Base-by-base conservation (phyloP, 352 stramenopile species). In the Aphanomyces euteiches region DNA sequence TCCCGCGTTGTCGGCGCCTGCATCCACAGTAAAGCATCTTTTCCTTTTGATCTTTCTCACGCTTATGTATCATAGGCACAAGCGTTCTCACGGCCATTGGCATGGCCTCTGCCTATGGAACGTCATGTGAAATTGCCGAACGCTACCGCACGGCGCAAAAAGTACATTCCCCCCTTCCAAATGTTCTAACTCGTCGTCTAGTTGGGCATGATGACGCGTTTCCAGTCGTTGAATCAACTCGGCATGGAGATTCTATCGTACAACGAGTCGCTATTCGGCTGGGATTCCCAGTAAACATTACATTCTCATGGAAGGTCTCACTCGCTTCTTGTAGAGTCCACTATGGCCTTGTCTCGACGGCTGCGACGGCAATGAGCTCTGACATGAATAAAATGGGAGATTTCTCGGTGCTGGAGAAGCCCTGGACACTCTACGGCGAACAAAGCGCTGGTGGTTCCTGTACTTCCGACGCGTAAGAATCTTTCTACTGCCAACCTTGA, bases 111-210 rank as follows among this genome's bases (percentile, higher is more conserved):
- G 70, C 77, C 10, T 57, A 92, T 28, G 72, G 66, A 0, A 90
- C 90, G 69, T 88, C 84, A 37, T 93, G 86, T 64, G 77, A 77
- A 8, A 58, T 91, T 7, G 80, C 88, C 54, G 86, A 93, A 12
- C 77, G 80, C 40, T 90, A 89, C 69, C 53, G 43, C 15, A 43
- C 61, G n/a, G 64, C 64, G 10, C 45, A 70, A 43, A 36, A 10
- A 15, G 64, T 70, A 63, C 1, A 19, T 37, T 17, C 13, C 21
- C 21, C 10, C 43, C 17, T 50, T 50, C 50, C 45, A 53, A n/a
- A 19, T 36, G 50, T 58, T 13, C 1, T 3, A 10, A 58, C 50
- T 28, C 1, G 21, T 61, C 10, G 17, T 39, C 3, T 61, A 61
- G 54, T 37, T 61, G 5, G 15, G 21, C 15, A 61, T 61, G 54